Evolutionary conservation across 805 yeast genomes (phyloP), one percentile per base, ranked within the genome.

Genomic region (Pichia californica): DNA sequence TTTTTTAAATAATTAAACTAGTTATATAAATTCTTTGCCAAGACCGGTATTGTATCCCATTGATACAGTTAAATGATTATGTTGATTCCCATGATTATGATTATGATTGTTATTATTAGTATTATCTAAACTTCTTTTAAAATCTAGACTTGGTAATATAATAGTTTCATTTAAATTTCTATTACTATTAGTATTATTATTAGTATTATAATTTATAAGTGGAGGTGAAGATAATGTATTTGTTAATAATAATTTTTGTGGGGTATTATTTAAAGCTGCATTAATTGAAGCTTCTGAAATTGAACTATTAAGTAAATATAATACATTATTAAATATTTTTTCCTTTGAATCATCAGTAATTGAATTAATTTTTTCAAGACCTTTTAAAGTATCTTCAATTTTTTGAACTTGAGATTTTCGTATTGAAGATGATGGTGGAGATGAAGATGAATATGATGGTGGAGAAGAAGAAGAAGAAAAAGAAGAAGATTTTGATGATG

Each of bases 301-400:
- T 16, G 41, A 36, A 23, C 19, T 33, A 18, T 42, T 31, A 5
- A 42, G 18, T 1, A 42, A 31, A 10, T 29, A 20, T 10, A 42
- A 28, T 3, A 42, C 45, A 18, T 37, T 37, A 27, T 32, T 42
- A 13, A 36, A 37, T 5, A 42, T 42, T 30, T 31, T 26, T n/a
- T 37, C 41, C 27, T 42, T 42, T 1, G 41, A 37, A 27, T 28
- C 41, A 11, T 37, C 31, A 1, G 45, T 25, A 0, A 42, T 42
- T 5, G 20, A 33, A 7, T 36, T 28, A n/a, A 36, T 26, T 3
- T 28, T 26, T 21, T 42, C 38, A 3, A 42, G 11, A 25, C 21
- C 35, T n/a, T 31, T 42, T 11, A 42, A 14, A 2, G 45, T 36
- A 18, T 31, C 37, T 42, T 42, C 45, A 7, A 42, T 42, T 25